Base-by-base conservation (phyloP, 345 rosid species). In the Arabidopsis suecica region DNA sequence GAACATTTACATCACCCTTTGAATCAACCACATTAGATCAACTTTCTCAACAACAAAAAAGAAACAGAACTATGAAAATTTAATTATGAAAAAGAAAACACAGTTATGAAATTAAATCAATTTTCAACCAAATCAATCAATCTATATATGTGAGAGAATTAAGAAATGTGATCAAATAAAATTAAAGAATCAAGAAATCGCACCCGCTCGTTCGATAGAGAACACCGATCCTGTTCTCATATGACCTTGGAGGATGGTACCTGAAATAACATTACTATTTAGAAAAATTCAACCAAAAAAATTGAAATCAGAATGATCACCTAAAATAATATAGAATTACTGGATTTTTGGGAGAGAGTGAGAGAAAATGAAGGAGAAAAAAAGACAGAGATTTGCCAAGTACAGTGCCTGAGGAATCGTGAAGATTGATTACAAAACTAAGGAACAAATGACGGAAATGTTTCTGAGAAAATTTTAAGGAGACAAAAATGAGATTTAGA, bases 361-460 rank as follows among this genome's bases (percentile, higher is more conserved):
- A 41, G 80, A 61, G 80, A 38, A 9, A 78, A 50, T 58, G 37
- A 5, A 18, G 73, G 64, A 72, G 68, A 42, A 51, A 34, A 20
- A 41, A 41, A 53, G 62, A 71, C 76, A 64, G 61, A 70, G 67
- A 77, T 69, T 16, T 45, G 30, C 60, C 44, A 36, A 77, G 75
- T 71, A 13, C 53, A 71, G 71, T 71, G 76, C 71, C 80, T 65
- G 54, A 77, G 72, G 80, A 77, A 50, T 28, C 72, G 63, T 70
- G 59, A 9, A 55, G 51, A 70, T 56, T 40, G 37, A 64, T 62
- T 16, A 14, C 40, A 69, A 70, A 70, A 56, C 71, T 69, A 42
- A 76, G 71, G 71, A 76, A 69, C 50, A 76, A 77, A 71, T 71
- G 62, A 71, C 71, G 72, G 76, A 77, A 55, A 64, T 77, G 65